phyloP scores from a whole-genome alignment of 352 stramenopile species.

The Pythium aristosporum region DNA sequence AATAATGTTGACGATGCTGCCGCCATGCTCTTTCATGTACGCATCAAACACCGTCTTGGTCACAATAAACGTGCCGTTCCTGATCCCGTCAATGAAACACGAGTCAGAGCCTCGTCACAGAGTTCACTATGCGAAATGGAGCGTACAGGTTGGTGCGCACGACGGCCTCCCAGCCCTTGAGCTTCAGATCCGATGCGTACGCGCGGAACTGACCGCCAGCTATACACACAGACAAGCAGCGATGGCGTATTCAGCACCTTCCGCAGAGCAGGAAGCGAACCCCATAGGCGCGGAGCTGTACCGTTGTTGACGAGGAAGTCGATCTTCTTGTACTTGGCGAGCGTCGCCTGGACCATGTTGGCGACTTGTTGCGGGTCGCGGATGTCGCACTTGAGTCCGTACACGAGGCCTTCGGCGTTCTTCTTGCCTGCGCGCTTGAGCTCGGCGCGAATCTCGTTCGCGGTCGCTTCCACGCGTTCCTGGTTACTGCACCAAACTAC shows the following conservation, averaged over 20 bases:
- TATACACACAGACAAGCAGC: slow-evolving; percentile 12
- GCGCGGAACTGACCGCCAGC: slow-evolving; percentile 92
- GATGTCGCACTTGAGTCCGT: slow-evolving; percentile 72
- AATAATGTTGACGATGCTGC: slow-evolving; percentile 95
- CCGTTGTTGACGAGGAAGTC: slow-evolving; percentile 94
- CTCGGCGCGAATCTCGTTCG: slow-evolving; percentile 52
- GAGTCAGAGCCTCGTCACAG: neutral
- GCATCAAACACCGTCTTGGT: slow-evolving; percentile 91
- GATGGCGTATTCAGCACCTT: neutral
- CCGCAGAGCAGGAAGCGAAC: neutral
- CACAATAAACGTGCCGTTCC: slow-evolving; percentile 90
- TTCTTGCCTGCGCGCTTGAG: slow-evolving; percentile 37
- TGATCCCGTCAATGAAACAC: slow-evolving; percentile 4
- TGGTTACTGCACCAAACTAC: slow-evolving; percentile 41
- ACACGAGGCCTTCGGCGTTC: slow-evolving; percentile 41
- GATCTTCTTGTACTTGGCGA: slow-evolving; percentile 82
- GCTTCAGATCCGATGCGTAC: slow-evolving; percentile 84
- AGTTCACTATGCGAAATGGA: neutral
- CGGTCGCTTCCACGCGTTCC: slow-evolving; percentile 56
- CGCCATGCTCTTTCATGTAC: slow-evolving; percentile 93
- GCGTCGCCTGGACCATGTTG: slow-evolving; percentile 37
- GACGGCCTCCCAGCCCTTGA: slow-evolving; percentile 91
- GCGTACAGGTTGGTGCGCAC: slow-evolving; percentile 89
- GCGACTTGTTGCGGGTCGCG: slow-evolving; percentile 61
- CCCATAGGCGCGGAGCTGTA: slow-evolving; percentile 34